Evolutionary conservation across 2,329 filamentous ascomycete genomes (phyloP).

Genomic region (Aspergillus carbonarius): DNA sequence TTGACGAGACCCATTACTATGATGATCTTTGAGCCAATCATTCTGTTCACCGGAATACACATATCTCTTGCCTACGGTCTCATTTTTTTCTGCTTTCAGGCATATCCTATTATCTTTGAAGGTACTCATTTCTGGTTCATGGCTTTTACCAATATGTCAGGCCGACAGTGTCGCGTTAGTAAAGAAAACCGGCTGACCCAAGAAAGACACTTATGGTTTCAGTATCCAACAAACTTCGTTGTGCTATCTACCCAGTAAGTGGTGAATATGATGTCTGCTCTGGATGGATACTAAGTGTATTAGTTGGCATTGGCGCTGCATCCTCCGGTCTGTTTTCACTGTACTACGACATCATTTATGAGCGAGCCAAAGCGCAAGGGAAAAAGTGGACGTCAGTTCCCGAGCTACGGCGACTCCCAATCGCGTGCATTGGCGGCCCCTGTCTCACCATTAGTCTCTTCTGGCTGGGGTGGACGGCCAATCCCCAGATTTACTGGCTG

Average conservation of each 20-base stretch:
- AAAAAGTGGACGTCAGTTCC: constrained; percentile 55
- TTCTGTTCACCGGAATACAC: constrained; percentile 68
- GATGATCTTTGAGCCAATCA: constrained; percentile 70
- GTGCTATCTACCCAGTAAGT: constrained; percentile 62
- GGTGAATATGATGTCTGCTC: too few relatives aligned
- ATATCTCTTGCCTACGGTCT: constrained; percentile 68
- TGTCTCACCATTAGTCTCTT: constrained; percentile 53
- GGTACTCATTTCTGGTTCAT: constrained; percentile 13
- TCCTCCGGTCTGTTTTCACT: constrained; percentile 63
- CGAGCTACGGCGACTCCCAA: constrained; percentile 68
- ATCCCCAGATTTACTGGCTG: constrained; percentile 50
- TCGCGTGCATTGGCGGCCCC: constrained; percentile 69
- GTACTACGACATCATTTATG: constrained; percentile 62
- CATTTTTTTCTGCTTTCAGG: constrained; percentile 74
- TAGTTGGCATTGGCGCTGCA: constrained; percentile 61
- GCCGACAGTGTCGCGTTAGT: background rate
- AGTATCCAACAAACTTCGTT: constrained; percentile 65
- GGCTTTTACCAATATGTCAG: background rate
- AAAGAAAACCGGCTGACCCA: background rate
- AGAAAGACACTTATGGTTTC: constrained; percentile 58
- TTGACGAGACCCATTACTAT: constrained; percentile 71
- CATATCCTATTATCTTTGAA: constrained; percentile 70
- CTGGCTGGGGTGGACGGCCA: constrained; percentile 62
- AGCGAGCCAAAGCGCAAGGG: constrained; percentile 49
- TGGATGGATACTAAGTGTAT: constrained; percentile 3